Conservation (phyloP, 1,284 basidiomycete genomes). For the Coniferiporia weirii region DNA sequence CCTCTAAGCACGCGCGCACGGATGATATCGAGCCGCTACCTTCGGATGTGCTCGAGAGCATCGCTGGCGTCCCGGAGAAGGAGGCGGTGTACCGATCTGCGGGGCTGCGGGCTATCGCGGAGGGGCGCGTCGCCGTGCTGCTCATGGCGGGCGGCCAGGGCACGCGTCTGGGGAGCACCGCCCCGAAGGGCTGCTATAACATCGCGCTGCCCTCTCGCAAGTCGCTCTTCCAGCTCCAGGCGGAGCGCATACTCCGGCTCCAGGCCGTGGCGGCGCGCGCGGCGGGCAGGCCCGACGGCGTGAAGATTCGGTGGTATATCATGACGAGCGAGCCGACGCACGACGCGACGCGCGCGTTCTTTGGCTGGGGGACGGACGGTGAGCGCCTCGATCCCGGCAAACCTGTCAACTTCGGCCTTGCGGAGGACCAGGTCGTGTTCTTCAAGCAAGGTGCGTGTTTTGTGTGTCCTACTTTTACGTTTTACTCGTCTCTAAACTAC, state of each 20-base stretch:
- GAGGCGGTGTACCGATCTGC: constrained; percentile 65
- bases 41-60: constrained; percentile 62
- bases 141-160: constrained; percentile 99
- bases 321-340: constrained; percentile 99
- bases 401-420: constrained; percentile 84
- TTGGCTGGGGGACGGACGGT: constrained; percentile 31
- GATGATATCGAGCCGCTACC: constrained; percentile 75
- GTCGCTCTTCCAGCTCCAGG: constrained; percentile 95
- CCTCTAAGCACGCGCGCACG: constrained; percentile 37
- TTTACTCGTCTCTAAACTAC: constrained; percentile 7
- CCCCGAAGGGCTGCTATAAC: constrained; percentile 98
- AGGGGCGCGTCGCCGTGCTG: constrained; percentile 85
- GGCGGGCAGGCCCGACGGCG: constrained; percentile 49
- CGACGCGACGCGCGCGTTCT: constrained; percentile 82
- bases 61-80: constrained; percentile 50
- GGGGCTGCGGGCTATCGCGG: constrained; percentile 79
- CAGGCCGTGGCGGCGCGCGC: constrained; percentile 70
- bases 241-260: constrained; percentile 85
- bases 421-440: constrained; percentile 76
- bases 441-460: constrained; percentile 87
- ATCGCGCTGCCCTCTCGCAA: constrained; percentile 92
- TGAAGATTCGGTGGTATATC: constrained; percentile 91
- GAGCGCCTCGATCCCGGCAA: constrained; percentile 31
- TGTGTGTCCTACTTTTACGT: constrained; percentile 2
- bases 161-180: constrained; percentile 85